phyloP scores from a whole-genome alignment of 768 basidiomycete species.

The Lactarius pseudohatsudake region DNA sequence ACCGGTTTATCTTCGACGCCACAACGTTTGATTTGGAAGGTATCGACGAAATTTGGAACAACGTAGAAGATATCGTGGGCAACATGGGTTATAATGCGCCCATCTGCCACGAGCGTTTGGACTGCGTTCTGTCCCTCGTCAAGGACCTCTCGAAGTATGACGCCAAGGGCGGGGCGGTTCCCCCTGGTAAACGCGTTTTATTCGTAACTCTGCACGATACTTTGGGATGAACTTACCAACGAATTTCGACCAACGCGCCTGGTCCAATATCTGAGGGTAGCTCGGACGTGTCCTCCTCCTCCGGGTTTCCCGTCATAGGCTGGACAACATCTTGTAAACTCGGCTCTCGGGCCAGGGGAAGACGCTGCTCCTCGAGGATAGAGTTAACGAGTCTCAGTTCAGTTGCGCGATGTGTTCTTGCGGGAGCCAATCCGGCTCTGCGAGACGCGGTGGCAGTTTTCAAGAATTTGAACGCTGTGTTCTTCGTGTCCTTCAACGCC shows the following conservation, averaged over 20 bases:
- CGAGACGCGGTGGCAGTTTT: background rate
- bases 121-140: slow-evolving; percentile 19
- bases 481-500: background rate
- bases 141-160: slow-evolving; percentile 9
- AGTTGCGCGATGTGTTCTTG: slow-evolving; percentile 14
- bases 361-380: slow-evolving; percentile 12
- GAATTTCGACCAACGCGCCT: slow-evolving; percentile 37
- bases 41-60: slow-evolving; percentile 55
- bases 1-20: slow-evolving; percentile 38
- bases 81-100: slow-evolving; percentile 11
- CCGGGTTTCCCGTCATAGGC: slow-evolving; percentile 1
- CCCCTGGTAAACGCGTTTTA: background rate
- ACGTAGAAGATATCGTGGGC: slow-evolving; percentile 56
- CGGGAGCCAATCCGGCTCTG: background rate
- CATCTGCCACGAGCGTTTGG: slow-evolving; percentile 16
- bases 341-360: slow-evolving; percentile 3
- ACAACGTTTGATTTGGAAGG: slow-evolving; percentile 49
- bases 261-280: slow-evolving; percentile 17
- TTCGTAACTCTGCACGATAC: background rate
- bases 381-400: slow-evolving; percentile 19
- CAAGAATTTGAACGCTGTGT: slow-evolving; percentile 2
- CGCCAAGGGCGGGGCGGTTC: background rate
- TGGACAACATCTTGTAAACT: background rate
- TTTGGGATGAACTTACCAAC: slow-evolving; percentile 30
- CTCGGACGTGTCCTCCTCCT: background rate